These are phyloP conservation scores for Schizosaccharomyces cryophilus DNA, from an alignment of 805 yeast genomes.

Conservation along the genomic window DNA sequence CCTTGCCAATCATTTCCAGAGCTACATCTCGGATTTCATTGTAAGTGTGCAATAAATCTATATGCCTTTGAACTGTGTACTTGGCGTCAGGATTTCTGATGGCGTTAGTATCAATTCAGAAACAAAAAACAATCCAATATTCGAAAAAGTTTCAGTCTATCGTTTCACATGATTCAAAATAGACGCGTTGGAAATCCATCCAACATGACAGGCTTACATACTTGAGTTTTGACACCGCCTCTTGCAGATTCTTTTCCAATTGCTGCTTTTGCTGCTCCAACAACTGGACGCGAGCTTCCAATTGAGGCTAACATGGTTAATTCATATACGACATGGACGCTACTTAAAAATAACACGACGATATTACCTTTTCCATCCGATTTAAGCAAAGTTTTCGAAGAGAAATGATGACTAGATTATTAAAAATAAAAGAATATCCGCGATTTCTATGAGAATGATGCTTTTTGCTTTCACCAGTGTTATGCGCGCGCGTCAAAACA, in stretches of 20 bases:
- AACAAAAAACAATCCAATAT: not conserved
- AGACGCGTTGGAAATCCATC: not conserved
- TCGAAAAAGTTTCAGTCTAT: too few relatives aligned
- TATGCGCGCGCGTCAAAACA: too few relatives aligned
- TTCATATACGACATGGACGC: not conserved
- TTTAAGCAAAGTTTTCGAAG: not conserved
- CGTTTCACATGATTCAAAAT: too few relatives aligned
- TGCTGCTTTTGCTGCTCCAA: not conserved
- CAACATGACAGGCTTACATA: not conserved
- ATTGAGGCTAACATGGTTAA: not conserved
- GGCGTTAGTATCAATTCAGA: not conserved
- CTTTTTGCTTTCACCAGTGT: too few relatives aligned
- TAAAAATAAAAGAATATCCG: not conserved
- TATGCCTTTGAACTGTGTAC: slow-evolving; percentile 26
- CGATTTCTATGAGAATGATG: too few relatives aligned
- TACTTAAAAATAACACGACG: not conserved
- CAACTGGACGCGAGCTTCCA: not conserved
- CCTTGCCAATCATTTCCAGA: slow-evolving; percentile 28
- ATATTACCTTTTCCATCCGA: not conserved
- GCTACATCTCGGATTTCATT: slow-evolving; percentile 43
- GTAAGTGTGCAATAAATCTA: slow-evolving; percentile 27
- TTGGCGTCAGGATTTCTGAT: slow-evolving; percentile 15
- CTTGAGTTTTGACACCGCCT: not conserved
- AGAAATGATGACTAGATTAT: not conserved
- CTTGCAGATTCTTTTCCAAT: not conserved